Evolutionary conservation across 768 basidiomycete genomes (phyloP), one percentile per base, ranked within the genome.

Genomic region (Trametes punicea): DNA sequence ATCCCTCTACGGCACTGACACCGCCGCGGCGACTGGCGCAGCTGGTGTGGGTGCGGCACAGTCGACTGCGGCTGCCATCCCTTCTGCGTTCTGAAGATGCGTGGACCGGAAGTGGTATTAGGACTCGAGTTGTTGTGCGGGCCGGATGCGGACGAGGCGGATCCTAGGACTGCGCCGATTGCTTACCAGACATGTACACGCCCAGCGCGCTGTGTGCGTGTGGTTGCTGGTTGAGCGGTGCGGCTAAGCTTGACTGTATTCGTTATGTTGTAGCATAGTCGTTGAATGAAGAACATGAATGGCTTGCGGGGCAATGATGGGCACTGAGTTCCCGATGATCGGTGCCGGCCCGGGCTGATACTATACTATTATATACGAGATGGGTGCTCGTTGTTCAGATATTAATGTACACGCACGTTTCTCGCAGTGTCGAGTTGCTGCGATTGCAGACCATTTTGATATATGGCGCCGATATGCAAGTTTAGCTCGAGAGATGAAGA

Each of bases 261-360:
- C n/a, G n/a, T 33, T 30, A 26, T 48, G 30, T n/a, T 55, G 46
- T 55, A 55, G 54, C 54, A 48, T 41, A 46, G 36, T 16, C 27
- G 38, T 41, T 41, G 54, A 55, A 55, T 55, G 53, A 46, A 55
- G 13, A n/a, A 47, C 39, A 41, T 40, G 39, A 41, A 47, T 46
- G 33, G 20, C 30, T 8, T 45, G 54, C 29, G 54, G 39, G 54
- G 29, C 48, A n/a, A n/a, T n/a, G n/a, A n/a, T n/a, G n/a, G n/a
- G n/a, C n/a, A n/a, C n/a, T n/a, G n/a, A n/a, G n/a, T n/a, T n/a
- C n/a, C n/a, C n/a, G n/a, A n/a, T n/a, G n/a, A n/a, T n/a, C n/a
- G n/a, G n/a, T n/a, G n/a, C n/a, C n/a, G n/a, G n/a, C n/a, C n/a
- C n/a, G n/a, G n/a, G n/a, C n/a, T n/a, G n/a, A n/a, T n/a, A n/a